These are phyloP conservation scores for Bruguiera hainesii DNA, from an alignment of 441 rosid genomes.

Conservation along the genomic window DNA sequence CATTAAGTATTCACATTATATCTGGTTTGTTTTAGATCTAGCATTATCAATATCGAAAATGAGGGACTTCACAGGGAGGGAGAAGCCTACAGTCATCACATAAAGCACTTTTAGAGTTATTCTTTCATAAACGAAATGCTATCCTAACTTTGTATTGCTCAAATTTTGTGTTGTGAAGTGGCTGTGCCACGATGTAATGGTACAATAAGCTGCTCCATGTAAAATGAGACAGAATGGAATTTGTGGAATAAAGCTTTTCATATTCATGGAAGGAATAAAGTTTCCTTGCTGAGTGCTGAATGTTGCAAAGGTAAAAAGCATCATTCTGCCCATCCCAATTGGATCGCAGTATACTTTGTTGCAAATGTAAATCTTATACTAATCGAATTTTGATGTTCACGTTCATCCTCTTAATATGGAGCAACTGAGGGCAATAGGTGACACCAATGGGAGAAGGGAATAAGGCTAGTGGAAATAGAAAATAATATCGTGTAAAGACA, in stretches of 20 bases:
- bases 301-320: no score
- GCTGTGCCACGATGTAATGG: constrained; percentile 3
- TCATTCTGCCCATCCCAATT: no score
- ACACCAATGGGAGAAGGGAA: no score
- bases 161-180: constrained; percentile 33
- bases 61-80: constrained; percentile 89
- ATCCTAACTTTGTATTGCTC: constrained; percentile 23
- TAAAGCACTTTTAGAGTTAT: constrained; percentile 23
- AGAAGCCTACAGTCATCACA: constrained; percentile 93
- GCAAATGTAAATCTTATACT: no score
- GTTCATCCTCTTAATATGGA: no score
- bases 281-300: no score
- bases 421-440: no score
- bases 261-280: constrained; percentile 4
- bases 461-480: no score
- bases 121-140: constrained; percentile 6
- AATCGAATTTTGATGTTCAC: no score
- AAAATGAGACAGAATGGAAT: constrained; percentile 14
- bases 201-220: constrained; percentile 20
- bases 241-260: no score
- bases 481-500: no score
- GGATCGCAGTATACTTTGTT: no score
- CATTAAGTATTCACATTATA: background rate
- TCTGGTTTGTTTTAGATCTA: constrained; percentile 53
- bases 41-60: constrained; percentile 84